Evolutionary conservation across 371 early-diverging fungal species (phyloP), one percentile per base, ranked within the genome.

Genomic region (Mortierella polycephala): DNA sequence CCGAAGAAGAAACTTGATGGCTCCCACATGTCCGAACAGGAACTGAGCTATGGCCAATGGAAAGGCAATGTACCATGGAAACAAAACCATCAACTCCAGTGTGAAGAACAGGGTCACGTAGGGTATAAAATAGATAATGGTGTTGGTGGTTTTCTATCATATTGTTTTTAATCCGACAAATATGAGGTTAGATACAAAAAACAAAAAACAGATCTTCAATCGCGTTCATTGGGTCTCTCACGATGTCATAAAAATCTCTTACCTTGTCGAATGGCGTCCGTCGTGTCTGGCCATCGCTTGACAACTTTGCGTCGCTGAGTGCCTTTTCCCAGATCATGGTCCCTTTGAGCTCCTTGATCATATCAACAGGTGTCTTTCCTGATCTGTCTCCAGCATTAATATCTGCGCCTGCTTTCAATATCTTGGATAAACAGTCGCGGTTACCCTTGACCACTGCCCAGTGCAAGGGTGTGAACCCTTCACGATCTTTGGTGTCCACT

Each of bases 31-130:
- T 67, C 89, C 88, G 7, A 80, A 67, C 13, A 85, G 74, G 51
- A 94, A 83, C 18, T 85, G 71, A 0, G 75, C 53, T 1, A 90
- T 13, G 0, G 88, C 86, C 18, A 94, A 46, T 0, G 95, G 94
- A 6, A 94, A 46, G 0, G 95, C 93, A 45, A 89, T 72, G 70
- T 90, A 95, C 94, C 95, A 94, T 0, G 95, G 90, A 68, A 93
- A 86, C 10, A 81, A 67, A 42, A 86, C 80, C 55, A 94, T 74
- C 3, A 89, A 83, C 40, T 85, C 82, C 21, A 95, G 70, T 5
- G 82, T 75, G n/a, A 91, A 51, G 30, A 85, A 87, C 30, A 96
- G 70, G 5, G 84, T 69, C 46, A 93, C 69, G 64, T 89, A 93
- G 3, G 96, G 96, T n/a, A 90, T 63, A 49, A 87, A 63, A 74